phyloP scores from a whole-genome alignment of 768 basidiomycete species.

The Termitomyces sp. region DNA sequence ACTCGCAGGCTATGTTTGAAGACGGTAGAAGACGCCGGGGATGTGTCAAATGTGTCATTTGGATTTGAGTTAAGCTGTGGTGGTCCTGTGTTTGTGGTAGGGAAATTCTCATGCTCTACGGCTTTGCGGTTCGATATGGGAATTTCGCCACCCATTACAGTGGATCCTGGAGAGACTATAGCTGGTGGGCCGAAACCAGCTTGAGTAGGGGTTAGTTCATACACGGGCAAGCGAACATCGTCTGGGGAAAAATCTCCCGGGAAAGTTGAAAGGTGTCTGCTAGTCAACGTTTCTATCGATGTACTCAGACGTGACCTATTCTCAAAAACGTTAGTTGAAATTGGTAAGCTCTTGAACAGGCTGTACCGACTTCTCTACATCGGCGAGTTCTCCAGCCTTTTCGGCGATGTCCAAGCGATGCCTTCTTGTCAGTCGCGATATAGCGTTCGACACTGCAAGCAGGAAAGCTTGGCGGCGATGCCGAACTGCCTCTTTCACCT shows the following conservation, averaged over 20 bases:
- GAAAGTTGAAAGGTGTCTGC: conserved; percentile 18
- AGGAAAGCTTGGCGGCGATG: conserved; percentile 28
- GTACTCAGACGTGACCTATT: not conserved
- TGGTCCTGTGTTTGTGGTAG: not conserved
- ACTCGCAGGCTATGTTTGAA: not conserved
- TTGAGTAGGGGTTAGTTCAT: conserved; percentile 9
- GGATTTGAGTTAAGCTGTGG: not conserved
- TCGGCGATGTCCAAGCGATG: not conserved
- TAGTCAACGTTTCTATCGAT: not conserved
- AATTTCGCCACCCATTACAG: conserved; percentile 5
- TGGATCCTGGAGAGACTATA: conserved; percentile 10
- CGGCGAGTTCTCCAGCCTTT: not conserved
- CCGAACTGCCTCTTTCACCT: conserved; percentile 44
- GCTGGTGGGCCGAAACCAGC: conserved; percentile 3
- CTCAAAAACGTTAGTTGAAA: not conserved
- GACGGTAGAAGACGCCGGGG: not conserved
- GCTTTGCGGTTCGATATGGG: not conserved
- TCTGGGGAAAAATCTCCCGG: conserved; percentile 22
- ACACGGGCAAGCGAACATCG: conserved; percentile 7
- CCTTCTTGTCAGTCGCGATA: conserved; percentile 7
- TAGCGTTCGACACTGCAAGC: conserved; percentile 13
- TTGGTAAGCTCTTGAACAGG: not conserved
- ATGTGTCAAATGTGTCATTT: not conserved
- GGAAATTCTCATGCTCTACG: not conserved
- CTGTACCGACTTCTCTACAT: not conserved